Evolutionary conservation across 495 filamentous ascomycete species (phyloP).

Genomic region (Jackrogersella multiformis): DNA sequence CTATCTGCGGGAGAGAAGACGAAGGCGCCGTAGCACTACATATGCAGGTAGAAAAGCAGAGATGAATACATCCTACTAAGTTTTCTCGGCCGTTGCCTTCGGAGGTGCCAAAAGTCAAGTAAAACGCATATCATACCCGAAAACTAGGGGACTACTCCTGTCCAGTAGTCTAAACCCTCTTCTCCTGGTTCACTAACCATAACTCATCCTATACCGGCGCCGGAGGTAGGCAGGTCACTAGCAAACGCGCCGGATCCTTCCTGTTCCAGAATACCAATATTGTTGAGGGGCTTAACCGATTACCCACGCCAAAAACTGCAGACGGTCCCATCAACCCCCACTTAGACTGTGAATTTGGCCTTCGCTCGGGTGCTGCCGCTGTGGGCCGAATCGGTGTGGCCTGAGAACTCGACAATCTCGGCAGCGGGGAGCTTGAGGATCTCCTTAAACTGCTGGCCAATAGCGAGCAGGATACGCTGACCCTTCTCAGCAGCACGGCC

Average conservation of each 20-base stretch:
- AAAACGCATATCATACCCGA: slow-evolving; percentile 21
- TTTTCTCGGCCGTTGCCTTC: slow-evolving; percentile 5
- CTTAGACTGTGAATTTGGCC: slow-evolving; percentile 87
- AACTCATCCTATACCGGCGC: neutral
- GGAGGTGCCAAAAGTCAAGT: neutral
- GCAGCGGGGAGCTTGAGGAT: slow-evolving; percentile 76
- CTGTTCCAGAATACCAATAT: neutral
- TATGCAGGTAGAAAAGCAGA: slow-evolving; percentile 3
- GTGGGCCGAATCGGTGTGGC: slow-evolving; percentile 93
- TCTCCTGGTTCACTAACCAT: slow-evolving; percentile 9
- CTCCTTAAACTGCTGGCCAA: slow-evolving; percentile 91
- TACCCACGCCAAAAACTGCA: neutral
- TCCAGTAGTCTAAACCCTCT: slow-evolving; percentile 1
- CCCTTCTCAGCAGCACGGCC: slow-evolving; percentile 79
- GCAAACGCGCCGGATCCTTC: neutral
- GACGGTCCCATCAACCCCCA: neutral
- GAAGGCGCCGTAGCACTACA: slow-evolving; percentile 18
- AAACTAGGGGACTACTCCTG: neutral
- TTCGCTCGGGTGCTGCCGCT: slow-evolving; percentile 93
- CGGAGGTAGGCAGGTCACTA: neutral
- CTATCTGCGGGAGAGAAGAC: slow-evolving; percentile 21
- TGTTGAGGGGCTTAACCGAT: slow-evolving; percentile 4
- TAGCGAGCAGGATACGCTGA: slow-evolving; percentile 79
- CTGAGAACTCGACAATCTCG: slow-evolving; percentile 91
- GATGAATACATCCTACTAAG: slow-evolving; percentile 21